These are phyloP conservation scores for Lineolata rhizophorae DNA, from an alignment of 495 filamentous ascomycete genomes.

Conservation along the genomic window DNA sequence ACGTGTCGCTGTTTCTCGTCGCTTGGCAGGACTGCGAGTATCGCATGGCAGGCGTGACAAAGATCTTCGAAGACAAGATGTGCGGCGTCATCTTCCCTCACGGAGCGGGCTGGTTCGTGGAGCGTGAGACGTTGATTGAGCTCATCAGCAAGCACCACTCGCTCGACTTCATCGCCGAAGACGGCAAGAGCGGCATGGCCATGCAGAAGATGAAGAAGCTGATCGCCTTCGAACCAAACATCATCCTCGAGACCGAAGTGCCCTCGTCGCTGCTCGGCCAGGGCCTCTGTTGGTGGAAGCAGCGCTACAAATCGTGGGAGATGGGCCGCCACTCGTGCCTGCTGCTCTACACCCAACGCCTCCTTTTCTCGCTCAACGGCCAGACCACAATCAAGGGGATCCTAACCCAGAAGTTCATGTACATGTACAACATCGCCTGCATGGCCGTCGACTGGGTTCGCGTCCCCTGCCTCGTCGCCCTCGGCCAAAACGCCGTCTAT, in stretches of 20 bases:
- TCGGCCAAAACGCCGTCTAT: background rate
- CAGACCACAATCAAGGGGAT: constrained; percentile 3
- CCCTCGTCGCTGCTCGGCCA: background rate
- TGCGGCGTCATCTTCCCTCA: background rate
- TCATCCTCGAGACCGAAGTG: constrained; percentile 4
- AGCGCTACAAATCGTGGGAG: background rate
- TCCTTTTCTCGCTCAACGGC: background rate
- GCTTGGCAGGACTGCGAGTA: background rate
- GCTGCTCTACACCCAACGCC: constrained; percentile 1
- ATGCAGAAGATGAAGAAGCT: background rate
- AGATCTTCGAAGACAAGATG: background rate
- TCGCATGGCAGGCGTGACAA: background rate
- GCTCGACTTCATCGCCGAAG: constrained; percentile 3
- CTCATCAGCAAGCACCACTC: constrained; percentile 2
- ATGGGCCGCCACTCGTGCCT: background rate
- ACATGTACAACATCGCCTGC: constrained; percentile 1
- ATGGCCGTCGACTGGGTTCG: constrained; percentile 3
- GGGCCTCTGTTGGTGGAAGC: background rate
- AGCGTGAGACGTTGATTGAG: constrained; percentile 1
- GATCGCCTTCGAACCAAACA: constrained; percentile 1
- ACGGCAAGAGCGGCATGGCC: background rate
- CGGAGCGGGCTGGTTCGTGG: constrained; percentile 1
- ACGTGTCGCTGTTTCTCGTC: background rate
- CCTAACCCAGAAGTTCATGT: constrained; percentile 1
- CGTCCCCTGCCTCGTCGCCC: constrained; percentile 2